phyloP scores from a whole-genome alignment of 345 rosid genomes.

The Turnera subulata region DNA sequence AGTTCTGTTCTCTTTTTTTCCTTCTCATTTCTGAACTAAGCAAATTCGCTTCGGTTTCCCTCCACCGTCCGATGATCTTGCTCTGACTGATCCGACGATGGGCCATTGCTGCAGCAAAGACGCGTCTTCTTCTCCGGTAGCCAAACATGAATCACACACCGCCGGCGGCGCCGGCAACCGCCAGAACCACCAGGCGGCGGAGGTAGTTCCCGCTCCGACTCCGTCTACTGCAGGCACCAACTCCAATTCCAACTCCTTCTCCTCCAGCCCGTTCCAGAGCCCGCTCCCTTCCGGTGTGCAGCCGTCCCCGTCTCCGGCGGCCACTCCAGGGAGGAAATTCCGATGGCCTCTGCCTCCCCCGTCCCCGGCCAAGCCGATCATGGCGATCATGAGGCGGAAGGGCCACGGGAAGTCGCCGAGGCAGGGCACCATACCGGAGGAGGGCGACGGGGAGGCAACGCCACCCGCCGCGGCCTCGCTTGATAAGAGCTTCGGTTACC shows the following conservation, averaged over 20 bases:
- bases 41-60: no score
- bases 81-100: conserved; percentile 33
- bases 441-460: conserved; percentile 2
- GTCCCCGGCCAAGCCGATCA: conserved; percentile 30
- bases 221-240: conserved; percentile 7
- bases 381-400: conserved; percentile 18
- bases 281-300: conserved; percentile 20
- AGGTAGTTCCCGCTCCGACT: conserved; percentile 18
- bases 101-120: conserved; percentile 79
- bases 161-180: conserved; percentile 18
- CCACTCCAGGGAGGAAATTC: conserved; percentile 24
- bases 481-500: conserved; percentile 30
- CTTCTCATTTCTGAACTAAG: no score
- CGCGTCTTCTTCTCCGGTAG: conserved; percentile 23
- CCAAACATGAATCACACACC: background rate
- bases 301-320: conserved; percentile 21
- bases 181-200: conserved; percentile 1
- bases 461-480: background rate
- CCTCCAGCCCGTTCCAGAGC: conserved; percentile 22
- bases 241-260: conserved; percentile 6
- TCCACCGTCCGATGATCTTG: no score
- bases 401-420: conserved; percentile 14
- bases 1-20: no score
- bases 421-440: conserved; percentile 21
- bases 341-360: conserved; percentile 33